Evolutionary conservation across 108 stramenopile genomes (phyloP), one percentile per base, ranked within the genome.

Genomic region (Pseudonitzschia multiseries): DNA sequence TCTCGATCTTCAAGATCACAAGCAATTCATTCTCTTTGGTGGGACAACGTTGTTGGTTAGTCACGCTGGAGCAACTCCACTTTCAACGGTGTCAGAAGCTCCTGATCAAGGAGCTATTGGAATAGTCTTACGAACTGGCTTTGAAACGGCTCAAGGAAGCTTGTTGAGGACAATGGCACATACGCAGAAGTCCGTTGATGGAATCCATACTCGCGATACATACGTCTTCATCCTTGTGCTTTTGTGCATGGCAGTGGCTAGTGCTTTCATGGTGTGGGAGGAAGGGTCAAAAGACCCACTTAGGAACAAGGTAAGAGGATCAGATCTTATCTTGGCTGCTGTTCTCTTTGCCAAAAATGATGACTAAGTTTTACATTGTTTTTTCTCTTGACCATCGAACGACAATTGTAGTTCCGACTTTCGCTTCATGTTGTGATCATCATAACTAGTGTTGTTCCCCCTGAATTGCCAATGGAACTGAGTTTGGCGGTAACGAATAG

Each of bases 381-480:
- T 56, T 56, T 56, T 26, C 26, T 56, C 10, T 56, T 56, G 9
- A 20, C 2, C 54, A 56, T 12, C 46, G 18, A 48, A 14, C 18
- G 26, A 24, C 54, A 24, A 9, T 26, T 10, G 9, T 26, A 84
- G 36, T 99, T 95, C 84, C 96, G 96, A 62, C 87, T 99, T 12
- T 57, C 87, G 4, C 86, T 99, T 17, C 99, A 98, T 82, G 95
- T 97, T 52, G 91, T 98, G 57, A 97, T 99, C 59, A 97, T 99
- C 57, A 72, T 98, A 27, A 99, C 99, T 5, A 90, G 87, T 28
- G 98, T 99, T 17, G 78, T 79, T 17, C 78, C 78, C 14, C 78
- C 99, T 2, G 97, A 98, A 80, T 77, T 99, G 52, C 98, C 98
- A 21, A 97, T 99, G 96, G 97, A 99, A 77, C 78, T 99, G 15